phyloP scores from a whole-genome alignment of 257 asterid genomes.

The Jaltomata sinuosa region DNA sequence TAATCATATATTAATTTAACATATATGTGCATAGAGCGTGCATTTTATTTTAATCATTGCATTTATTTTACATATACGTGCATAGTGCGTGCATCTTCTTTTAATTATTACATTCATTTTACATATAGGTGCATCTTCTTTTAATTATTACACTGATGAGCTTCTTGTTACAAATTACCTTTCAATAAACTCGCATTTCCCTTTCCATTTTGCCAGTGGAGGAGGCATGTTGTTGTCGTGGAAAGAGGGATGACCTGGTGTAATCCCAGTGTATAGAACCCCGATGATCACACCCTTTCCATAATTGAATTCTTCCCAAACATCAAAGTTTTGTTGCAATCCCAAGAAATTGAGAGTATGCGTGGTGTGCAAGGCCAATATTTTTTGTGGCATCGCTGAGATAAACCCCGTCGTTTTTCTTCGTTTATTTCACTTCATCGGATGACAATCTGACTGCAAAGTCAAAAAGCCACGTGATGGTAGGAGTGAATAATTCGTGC shows the following conservation, averaged over 20 bases:
- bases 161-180: slow-evolving; percentile 14
- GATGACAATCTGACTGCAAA: slow-evolving; percentile 10
- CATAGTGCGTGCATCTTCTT: no score
- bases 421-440: slow-evolving; percentile 5
- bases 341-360: slow-evolving; percentile 10
- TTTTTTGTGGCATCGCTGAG: neutral
- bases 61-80: no score
- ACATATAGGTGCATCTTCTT: no score
- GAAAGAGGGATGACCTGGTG: slow-evolving; percentile 13
- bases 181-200: slow-evolving; percentile 5
- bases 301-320: slow-evolving; percentile 6
- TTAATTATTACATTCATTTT: no score
- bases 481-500: slow-evolving; percentile 8
- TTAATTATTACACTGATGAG: slow-evolving; percentile 20
- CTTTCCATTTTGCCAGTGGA: slow-evolving; percentile 17
- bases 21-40: no score
- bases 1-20: no score
- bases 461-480: slow-evolving; percentile 6
- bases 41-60: no score
- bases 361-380: slow-evolving; percentile 6
- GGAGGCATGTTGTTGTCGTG: slow-evolving; percentile 1
- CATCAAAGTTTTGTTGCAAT: neutral
- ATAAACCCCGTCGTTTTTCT: slow-evolving; percentile 8
- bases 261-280: slow-evolving; percentile 16
- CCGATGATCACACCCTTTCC: slow-evolving; percentile 20